These are phyloP conservation scores for Biancaea sappan DNA, from an alignment of 306 rosid genomes.

Conservation along the genomic window DNA sequence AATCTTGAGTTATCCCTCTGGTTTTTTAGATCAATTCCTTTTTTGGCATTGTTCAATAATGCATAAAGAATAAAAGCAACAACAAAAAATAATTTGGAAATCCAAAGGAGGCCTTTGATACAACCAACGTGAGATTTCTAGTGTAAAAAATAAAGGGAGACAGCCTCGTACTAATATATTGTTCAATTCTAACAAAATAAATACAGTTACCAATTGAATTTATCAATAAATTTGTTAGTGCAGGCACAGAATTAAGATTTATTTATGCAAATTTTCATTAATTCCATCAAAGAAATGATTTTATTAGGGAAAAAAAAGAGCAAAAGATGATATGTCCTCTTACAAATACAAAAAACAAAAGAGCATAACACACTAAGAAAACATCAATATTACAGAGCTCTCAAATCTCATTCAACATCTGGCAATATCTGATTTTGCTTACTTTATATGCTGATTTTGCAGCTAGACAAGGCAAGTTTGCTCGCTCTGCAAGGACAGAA, in stretches of 20 bases:
- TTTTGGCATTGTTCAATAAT: background rate
- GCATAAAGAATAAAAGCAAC: no score
- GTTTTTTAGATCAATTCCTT: background rate
- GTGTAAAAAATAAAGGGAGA: background rate
- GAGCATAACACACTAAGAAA: background rate
- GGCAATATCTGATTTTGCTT: conserved; percentile 26
- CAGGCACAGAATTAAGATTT: background rate
- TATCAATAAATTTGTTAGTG: background rate
- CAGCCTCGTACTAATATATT: background rate
- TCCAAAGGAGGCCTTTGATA: background rate
- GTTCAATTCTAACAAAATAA: background rate
- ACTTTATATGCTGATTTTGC: conserved; percentile 83
- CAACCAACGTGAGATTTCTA: background rate
- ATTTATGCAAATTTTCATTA: no score
- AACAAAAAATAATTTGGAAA: no score
- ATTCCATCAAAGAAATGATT: no score
- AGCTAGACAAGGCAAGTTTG: conserved; percentile 75
- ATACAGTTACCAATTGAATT: background rate
- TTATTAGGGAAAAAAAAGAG: no score
- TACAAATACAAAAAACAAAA: background rate
- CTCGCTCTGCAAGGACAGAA: conserved; percentile 76
- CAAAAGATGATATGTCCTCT: background rate
- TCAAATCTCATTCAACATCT: background rate
- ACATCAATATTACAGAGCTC: background rate
- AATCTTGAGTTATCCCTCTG: background rate